These are phyloP conservation scores for Polygonum aviculare DNA, from an alignment of 148 eudicot species.

Conservation along the genomic window DNA sequence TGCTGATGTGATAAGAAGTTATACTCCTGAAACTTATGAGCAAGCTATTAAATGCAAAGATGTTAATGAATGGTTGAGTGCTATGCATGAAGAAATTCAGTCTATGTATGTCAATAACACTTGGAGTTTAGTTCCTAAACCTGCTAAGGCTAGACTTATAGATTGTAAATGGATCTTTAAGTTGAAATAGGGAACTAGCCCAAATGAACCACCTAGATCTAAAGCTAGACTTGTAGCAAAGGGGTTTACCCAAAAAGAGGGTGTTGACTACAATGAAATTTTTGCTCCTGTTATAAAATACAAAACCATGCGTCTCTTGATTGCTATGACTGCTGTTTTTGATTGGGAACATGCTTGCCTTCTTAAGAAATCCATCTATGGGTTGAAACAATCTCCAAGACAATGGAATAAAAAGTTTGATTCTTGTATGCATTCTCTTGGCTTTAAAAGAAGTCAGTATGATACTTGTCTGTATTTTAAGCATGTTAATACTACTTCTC, in stretches of 20 bases:
- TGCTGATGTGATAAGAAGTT: neutral
- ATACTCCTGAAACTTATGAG: neutral
- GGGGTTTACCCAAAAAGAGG: neutral
- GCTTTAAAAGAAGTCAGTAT: too few relatives aligned
- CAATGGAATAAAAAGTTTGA: too few relatives aligned
- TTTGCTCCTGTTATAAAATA: neutral
- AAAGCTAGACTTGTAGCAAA: neutral
- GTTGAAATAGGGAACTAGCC: too few relatives aligned
- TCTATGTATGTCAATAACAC: neutral
- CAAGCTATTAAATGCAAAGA: neutral
- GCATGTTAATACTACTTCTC: too few relatives aligned
- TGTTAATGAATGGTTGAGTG: neutral
- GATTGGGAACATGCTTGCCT: neutral
- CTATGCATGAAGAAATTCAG: neutral
- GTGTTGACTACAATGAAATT: neutral
- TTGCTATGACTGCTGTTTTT: neutral
- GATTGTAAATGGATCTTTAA: too few relatives aligned
- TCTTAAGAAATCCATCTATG: too few relatives aligned
- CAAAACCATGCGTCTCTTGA: neutral
- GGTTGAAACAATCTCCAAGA: too few relatives aligned
- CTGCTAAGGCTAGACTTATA: too few relatives aligned
- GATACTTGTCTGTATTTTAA: too few relatives aligned
- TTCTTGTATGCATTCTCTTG: too few relatives aligned
- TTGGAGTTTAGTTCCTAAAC: neutral
- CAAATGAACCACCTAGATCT: neutral